Evolutionary conservation across 2,329 filamentous ascomycete species (phyloP).

Genomic region (Sporothrix euskadiensis): DNA sequence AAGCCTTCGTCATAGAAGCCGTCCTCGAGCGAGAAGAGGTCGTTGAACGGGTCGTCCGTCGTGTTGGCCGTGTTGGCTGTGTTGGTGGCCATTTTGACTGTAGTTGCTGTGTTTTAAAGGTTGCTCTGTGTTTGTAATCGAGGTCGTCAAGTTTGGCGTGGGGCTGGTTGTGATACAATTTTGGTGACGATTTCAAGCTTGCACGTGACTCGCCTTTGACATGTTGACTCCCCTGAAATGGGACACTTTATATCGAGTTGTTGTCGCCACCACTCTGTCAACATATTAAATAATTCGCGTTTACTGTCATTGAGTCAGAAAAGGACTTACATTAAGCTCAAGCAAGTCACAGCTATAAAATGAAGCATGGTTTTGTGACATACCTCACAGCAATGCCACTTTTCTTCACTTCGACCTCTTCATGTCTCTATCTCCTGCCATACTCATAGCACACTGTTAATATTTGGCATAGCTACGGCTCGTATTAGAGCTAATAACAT

Average conservation of each 20-base stretch:
- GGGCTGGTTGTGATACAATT: background rate
- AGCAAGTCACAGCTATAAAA: too few relatives aligned
- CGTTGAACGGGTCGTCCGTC: constrained; percentile 52
- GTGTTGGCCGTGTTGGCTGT: background rate
- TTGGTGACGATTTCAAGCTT: background rate
- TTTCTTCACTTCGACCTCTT: too few relatives aligned
- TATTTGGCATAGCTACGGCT: too few relatives aligned
- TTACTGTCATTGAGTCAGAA: too few relatives aligned
- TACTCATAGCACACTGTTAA: too few relatives aligned
- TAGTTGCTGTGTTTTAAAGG: background rate
- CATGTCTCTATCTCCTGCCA: too few relatives aligned
- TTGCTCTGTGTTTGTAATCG: background rate
- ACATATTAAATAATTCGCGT: background rate
- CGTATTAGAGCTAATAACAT: too few relatives aligned
- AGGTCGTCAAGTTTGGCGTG: background rate
- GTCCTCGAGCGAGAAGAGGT: constrained; percentile 62
- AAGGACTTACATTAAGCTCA: too few relatives aligned
- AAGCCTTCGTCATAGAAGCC: constrained; percentile 83
- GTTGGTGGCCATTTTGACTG: background rate
- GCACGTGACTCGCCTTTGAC: background rate
- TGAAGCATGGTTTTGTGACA: too few relatives aligned
- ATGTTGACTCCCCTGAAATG: background rate
- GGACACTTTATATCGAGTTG: background rate
- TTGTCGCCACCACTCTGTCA: background rate
- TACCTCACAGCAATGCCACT: too few relatives aligned